Evolutionary conservation across 2,329 filamentous ascomycete genomes (phyloP), one percentile per base, ranked within the genome.

Genomic region (Cryphonectria parasitica): DNA sequence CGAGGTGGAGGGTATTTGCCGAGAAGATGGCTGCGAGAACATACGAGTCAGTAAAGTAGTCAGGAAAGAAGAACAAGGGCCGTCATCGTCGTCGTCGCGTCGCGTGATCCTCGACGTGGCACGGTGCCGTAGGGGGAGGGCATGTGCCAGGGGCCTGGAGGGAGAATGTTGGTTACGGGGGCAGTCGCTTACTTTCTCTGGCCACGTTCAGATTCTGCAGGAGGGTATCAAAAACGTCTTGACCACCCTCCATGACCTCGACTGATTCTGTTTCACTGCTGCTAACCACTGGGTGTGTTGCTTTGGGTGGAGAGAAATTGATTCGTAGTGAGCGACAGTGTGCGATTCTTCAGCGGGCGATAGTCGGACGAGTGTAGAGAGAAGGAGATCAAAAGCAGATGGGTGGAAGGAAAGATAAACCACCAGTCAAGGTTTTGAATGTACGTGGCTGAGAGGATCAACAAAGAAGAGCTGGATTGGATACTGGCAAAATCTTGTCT

Each of bases 1-100:
- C 78, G n/a, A 85, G 79, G 49, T 84, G 82, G 65, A 86, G 80
- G 69, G 87, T 74, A 45, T 72, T 66, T 45, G 80, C 77, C 60
- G 80, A 78, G 73, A 85, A 78, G 66, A 82, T 74, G 67, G 77
- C 77, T 73, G 41, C 34, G 19, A 17, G 58, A n/a, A 25, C 8
- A 8, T 19, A 43, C 54, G 31, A 41, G 39, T 58, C 25, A 52
- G n/a, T 25, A 19, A 19, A 11, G 11, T 2, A 13, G 36, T 2
- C 1, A 39, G 36, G 5, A 39, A 39, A 39, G 1, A 2, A 39
- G 10, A 13, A 13, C 1, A 39, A 31, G 67, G 6, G 5, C 43
- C 17, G 19, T 49, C 22, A 2, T n/a, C 13, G 34, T 34, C 34
- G 34, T 6, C 22, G 2, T n/a, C 7, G 49, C 28, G 22, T 36